phyloP scores from a whole-genome alignment of 768 basidiomycete genomes.

The Boletellus ananas region DNA sequence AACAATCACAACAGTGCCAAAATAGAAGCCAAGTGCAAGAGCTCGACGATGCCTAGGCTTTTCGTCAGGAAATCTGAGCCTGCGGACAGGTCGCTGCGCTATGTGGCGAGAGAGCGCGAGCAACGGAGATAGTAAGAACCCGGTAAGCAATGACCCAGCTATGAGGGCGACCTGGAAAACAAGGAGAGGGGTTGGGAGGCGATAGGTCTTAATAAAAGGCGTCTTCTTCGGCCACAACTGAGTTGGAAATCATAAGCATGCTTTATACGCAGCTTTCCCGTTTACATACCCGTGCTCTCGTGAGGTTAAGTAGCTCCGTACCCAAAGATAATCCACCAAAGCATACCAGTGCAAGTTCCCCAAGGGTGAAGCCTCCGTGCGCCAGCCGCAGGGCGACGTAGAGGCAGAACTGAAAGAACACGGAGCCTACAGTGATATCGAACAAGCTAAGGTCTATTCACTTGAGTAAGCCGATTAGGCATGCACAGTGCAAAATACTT shows the following conservation, averaged over 20 bases:
- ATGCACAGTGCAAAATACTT: constrained; percentile 24
- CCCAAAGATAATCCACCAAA: constrained; percentile 84
- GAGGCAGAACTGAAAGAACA: constrained; percentile 89
- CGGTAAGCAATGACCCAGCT: constrained; percentile 87
- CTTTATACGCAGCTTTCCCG: neutral
- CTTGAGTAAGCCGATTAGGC: constrained; percentile 1
- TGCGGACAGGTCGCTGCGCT: constrained; percentile 78
- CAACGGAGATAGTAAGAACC: constrained; percentile 90
- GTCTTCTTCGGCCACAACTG: constrained; percentile 80
- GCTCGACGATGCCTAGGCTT: constrained; percentile 77
- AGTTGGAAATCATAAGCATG: constrained; percentile 4
- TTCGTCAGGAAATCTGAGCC: constrained; percentile 78
- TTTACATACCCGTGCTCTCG: constrained; percentile 67
- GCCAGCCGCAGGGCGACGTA: constrained; percentile 88
- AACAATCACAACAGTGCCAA: constrained; percentile 71
- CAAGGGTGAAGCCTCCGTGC: constrained; percentile 92
- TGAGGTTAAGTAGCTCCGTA: constrained; percentile 84
- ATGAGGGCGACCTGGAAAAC: constrained; percentile 91
- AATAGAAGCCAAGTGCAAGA: constrained; percentile 82
- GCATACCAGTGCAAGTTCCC: constrained; percentile 86
- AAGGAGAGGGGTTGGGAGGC: constrained; percentile 87
- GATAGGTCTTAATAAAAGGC: constrained; percentile 85
- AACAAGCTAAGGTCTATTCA: constrained; percentile 68
- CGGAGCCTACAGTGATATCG: constrained; percentile 66
- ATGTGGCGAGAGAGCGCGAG: constrained; percentile 89